A percentile compares a stretch with the other conserved stretches of the same genome.
phyloP scores from a whole-genome alignment of 192 early-diverging fungal genomes.

The Linnemannia exigua region DNA sequence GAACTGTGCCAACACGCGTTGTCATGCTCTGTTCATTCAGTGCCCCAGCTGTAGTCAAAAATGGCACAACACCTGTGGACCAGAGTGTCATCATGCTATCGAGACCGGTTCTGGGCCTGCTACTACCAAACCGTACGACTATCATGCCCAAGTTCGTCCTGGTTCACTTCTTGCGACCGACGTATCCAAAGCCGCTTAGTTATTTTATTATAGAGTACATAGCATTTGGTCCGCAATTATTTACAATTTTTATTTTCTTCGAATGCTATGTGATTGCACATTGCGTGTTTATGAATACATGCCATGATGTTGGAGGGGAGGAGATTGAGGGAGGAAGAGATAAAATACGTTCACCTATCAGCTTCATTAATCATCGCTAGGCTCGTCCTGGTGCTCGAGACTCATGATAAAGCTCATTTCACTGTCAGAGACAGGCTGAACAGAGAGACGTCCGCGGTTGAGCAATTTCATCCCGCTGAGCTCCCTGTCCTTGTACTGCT shows the following conservation, averaged over 20 bases:
- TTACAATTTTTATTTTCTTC: background rate
- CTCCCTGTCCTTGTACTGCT: slow-evolving; percentile 60
- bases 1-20: slow-evolving; percentile 79
- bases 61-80: slow-evolving; percentile 66
- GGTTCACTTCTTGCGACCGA: slow-evolving; percentile 9
- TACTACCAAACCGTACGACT: slow-evolving; percentile 39
- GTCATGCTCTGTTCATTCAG: slow-evolving; percentile 81
- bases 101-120: slow-evolving; percentile 31
- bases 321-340: background rate
- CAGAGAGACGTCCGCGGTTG: slow-evolving; percentile 79
- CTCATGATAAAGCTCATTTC: slow-evolving; percentile 79
- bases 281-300: too few species aligned
- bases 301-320: background rate
- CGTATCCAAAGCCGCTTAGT: slow-evolving; percentile 13
- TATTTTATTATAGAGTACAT: background rate
- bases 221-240: background rate
- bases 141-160: slow-evolving; percentile 46
- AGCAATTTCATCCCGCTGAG: slow-evolving; percentile 79
- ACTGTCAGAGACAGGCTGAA: slow-evolving; percentile 75
- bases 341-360: background rate
- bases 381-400: slow-evolving; percentile 48
- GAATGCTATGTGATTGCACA: background rate
- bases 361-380: background rate
- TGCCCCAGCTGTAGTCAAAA: slow-evolving; percentile 68
- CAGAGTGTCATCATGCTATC: slow-evolving; percentile 40